Base-by-base conservation (phyloP, 495 filamentous ascomycete genomes). In the Podospora appendiculata region DNA sequence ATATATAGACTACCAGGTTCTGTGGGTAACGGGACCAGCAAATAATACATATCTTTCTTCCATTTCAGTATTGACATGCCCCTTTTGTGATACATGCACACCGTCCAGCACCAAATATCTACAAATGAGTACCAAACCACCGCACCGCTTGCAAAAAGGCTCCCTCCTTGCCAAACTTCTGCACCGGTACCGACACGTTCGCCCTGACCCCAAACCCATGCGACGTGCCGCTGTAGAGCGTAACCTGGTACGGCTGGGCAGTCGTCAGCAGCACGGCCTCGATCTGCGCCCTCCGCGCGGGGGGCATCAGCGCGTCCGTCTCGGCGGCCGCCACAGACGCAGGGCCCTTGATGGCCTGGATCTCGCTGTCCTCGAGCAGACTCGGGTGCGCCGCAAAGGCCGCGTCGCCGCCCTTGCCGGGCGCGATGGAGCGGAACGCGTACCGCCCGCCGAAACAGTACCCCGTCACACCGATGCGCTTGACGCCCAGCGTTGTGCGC, bases 111-210 rank as follows among this genome's bases (percentile, higher is more conserved):
- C 25, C 5, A 25, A 25, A 2, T 2, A 25, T 5, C 25, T 40
- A 55, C 18, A 64, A 33, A 14, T 50, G 61, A 7, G 48, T 53
- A 50, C 82, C 75, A 66, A 90, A 90, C 86, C 87, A 91, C 53
- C 69, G 59, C 45, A 88, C 72, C 39, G 86, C 85, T 72, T 90
- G 86, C 57, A 76, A 72, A 66, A 88, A 89, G 42, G 87, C 85
- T 69, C 80, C 77, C 71, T 91, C 85, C 74, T 89, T 90, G 17
- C 83, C 84, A 59, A 78, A 89, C 71, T 81, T 86, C 61, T 78
- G 69, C 52, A 73, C 59, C 53, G 70, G 71, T 43, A 83, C 75
- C 45, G 57, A 77, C 56, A 84, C 52, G 54, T 89, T 81, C 13
- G 66, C 74, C 25, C 85, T 70, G 11, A 87, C 83, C 13, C 81